A percentile compares a stretch with the other conserved stretches of the same genome.
phyloP scores from a whole-genome alignment of 768 basidiomycete species.

The Phallus indusiatus region DNA sequence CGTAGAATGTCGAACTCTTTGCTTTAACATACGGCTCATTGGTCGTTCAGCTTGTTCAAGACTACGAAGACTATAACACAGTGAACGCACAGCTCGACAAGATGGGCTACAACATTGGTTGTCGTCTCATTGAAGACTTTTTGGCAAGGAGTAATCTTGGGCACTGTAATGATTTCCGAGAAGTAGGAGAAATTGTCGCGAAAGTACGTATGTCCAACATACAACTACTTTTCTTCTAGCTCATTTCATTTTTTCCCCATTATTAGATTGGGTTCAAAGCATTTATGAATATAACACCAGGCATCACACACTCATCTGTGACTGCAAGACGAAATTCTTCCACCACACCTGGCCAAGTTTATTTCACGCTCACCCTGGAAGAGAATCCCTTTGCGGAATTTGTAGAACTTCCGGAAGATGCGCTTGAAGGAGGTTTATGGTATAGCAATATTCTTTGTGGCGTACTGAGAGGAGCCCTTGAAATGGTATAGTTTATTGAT shows the following conservation, averaged over 20 bases:
- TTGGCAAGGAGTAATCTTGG: conserved; percentile 86
- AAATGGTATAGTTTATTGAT: conserved; percentile 67
- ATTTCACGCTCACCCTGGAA: conserved; percentile 78
- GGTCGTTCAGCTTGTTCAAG: conserved; percentile 96
- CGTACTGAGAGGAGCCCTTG: conserved; percentile 83
- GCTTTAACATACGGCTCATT: conserved; percentile 95
- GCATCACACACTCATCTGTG: conserved; percentile 56
- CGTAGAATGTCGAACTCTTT: conserved; percentile 93
- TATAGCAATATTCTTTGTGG: conserved; percentile 96
- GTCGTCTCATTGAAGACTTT: conserved; percentile 93
- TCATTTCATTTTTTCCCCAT: neutral
- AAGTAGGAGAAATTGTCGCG: conserved; percentile 90
- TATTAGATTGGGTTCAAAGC: conserved; percentile 93
- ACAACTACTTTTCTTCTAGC: neutral
- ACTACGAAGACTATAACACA: conserved; percentile 95
- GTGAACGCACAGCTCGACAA: conserved; percentile 96
- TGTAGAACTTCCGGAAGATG: conserved; percentile 92
- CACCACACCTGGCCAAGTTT: conserved; percentile 3
- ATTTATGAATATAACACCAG: conserved; percentile 87
- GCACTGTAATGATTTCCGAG: conserved; percentile 87
- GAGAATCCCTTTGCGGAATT: conserved; percentile 97
- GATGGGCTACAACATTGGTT: conserved; percentile 99
- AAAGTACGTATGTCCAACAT: conserved; percentile 49
- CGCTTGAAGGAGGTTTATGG: conserved; percentile 87
- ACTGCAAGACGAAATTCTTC: conserved; percentile 39